These are phyloP conservation scores for Cercospora citrullina DNA, from an alignment of 2,329 filamentous ascomycete species.

Conservation along the genomic window DNA sequence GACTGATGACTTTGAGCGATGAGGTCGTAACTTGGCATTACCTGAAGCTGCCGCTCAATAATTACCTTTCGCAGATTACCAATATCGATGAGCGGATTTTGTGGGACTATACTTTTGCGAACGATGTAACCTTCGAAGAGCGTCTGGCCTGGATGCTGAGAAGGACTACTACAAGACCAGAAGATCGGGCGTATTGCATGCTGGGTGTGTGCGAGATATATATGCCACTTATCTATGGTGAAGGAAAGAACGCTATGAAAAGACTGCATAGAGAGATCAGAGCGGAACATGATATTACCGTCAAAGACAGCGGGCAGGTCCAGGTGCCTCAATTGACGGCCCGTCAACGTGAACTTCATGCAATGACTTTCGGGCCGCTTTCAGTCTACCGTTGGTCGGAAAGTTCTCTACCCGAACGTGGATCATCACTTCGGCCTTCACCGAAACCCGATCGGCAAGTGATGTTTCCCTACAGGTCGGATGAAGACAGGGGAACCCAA, in stretches of 20 bases:
- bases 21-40: background rate
- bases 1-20: background rate
- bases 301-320: background rate
- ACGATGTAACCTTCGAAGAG: background rate
- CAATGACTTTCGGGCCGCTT: background rate
- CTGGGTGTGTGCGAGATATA: slow-evolving; percentile 15
- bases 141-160: slow-evolving; percentile 7
- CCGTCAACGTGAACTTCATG: background rate
- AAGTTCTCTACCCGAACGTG: background rate
- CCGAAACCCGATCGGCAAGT: background rate
- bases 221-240: slow-evolving; percentile 14
- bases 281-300: background rate
- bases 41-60: slow-evolving; percentile 9
- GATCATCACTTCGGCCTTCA: background rate
- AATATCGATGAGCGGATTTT: slow-evolving; percentile 16
- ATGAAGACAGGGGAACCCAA: background rate
- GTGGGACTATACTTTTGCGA: background rate
- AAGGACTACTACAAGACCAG: slow-evolving; percentile 13
- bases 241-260: slow-evolving; percentile 8
- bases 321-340: background rate
- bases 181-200: slow-evolving; percentile 19
- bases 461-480: background rate
- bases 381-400: background rate
- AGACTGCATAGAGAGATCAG: slow-evolving; percentile 5
- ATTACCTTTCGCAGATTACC: slow-evolving; percentile 15